Conservation (phyloP, 352 stramenopile genomes). For the Pythium sp. region DNA sequence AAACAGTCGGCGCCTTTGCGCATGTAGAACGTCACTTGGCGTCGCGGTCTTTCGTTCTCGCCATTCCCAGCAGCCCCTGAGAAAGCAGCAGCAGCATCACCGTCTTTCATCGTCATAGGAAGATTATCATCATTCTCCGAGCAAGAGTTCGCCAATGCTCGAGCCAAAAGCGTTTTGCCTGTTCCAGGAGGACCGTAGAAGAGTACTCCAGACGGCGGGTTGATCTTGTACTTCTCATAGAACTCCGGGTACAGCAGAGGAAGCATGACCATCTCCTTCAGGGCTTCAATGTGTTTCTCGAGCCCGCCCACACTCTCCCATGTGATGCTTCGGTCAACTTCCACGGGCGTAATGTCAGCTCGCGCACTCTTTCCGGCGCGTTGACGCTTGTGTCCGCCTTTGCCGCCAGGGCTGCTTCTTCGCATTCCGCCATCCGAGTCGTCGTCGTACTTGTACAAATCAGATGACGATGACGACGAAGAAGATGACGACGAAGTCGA, state of each 20-base stretch:
- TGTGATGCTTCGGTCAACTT: slow-evolving; percentile 79
- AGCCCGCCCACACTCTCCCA: slow-evolving; percentile 87
- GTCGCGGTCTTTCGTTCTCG: slow-evolving; percentile 24
- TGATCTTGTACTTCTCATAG: slow-evolving; percentile 88
- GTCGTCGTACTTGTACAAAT: slow-evolving; percentile 60
- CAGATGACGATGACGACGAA: slow-evolving; percentile 48
- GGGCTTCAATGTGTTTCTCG: slow-evolving; percentile 78
- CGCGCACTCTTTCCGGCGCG: slow-evolving; percentile 42
- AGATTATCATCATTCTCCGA: slow-evolving; percentile 31
- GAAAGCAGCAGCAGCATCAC: slow-evolving; percentile 14
- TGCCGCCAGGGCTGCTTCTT: slow-evolving; percentile 35
- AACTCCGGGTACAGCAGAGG: slow-evolving; percentile 92
- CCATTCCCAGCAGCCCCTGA: slow-evolving; percentile 8
- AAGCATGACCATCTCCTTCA: slow-evolving; percentile 95
- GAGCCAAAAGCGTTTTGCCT: slow-evolving; percentile 89
- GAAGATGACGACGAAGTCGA: slow-evolving; percentile 30
- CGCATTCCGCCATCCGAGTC: slow-evolving; percentile 71
- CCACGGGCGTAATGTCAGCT: slow-evolving; percentile 79
- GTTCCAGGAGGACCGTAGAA: slow-evolving; percentile 92
- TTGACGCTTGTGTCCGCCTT: slow-evolving; percentile 21
- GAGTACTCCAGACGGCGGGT: slow-evolving; percentile 80
- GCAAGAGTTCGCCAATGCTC: slow-evolving; percentile 88
- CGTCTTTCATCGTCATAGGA: slow-evolving; percentile 6
- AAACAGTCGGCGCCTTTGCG: slow-evolving; percentile 90
- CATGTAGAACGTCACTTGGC: slow-evolving; percentile 93